Evolutionary conservation across 2,329 filamentous ascomycete species (phyloP).

Genomic region (Claviceps cyperi): DNA sequence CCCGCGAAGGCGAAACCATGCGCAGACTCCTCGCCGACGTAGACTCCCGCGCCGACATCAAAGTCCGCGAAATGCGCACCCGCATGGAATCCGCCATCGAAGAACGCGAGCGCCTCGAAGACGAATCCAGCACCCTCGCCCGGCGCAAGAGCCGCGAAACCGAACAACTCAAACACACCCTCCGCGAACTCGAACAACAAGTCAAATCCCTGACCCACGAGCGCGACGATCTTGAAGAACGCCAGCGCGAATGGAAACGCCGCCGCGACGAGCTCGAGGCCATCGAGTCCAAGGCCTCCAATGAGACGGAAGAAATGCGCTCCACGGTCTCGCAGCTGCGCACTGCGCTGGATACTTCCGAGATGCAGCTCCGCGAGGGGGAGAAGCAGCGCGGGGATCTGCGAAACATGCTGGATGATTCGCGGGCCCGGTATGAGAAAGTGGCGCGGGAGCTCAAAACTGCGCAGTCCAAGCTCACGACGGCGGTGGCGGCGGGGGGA

Average conservation of each 20-base stretch:
- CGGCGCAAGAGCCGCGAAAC: slow-evolving; percentile 67
- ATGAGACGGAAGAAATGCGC: slow-evolving; percentile 63
- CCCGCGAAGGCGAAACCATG: slow-evolving; percentile 90
- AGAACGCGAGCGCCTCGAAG: slow-evolving; percentile 83
- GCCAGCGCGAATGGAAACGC: slow-evolving; percentile 59
- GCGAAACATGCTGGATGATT: slow-evolving; percentile 63
- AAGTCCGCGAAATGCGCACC: slow-evolving; percentile 77
- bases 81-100: slow-evolving; percentile 84
- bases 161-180: slow-evolving; percentile 67
- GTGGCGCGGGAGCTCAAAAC: slow-evolving; percentile 51
- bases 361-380: slow-evolving; percentile 67
- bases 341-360: slow-evolving; percentile 71
- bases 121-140: slow-evolving; percentile 68
- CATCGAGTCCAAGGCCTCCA: slow-evolving; percentile 49
- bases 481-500: slow-evolving; percentile 15
- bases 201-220: slow-evolving; percentile 58
- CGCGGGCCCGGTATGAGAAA: slow-evolving; percentile 63
- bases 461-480: slow-evolving; percentile 31
- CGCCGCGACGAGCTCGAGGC: slow-evolving; percentile 64
- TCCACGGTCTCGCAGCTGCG: slow-evolving; percentile 64
- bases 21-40: slow-evolving; percentile 74
- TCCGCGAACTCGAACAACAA: slow-evolving; percentile 69
- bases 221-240: slow-evolving; percentile 60
- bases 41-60: slow-evolving; percentile 65
- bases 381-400: slow-evolving; percentile 72